Conservation (phyloP, 164 flowering plant species). For the Magnolia sinica region DNA sequence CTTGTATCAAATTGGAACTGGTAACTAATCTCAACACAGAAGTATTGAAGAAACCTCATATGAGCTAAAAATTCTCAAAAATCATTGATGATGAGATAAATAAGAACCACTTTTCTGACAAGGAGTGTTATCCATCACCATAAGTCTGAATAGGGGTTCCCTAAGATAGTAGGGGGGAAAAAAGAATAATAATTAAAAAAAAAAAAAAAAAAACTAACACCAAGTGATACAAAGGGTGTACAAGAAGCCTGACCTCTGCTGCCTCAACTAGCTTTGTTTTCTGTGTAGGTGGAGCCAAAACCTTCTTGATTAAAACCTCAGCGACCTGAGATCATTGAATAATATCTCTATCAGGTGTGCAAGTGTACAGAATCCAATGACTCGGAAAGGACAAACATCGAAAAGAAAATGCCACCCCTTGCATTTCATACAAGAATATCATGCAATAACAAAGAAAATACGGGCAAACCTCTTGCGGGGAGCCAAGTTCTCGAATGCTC, state of each 20-base stretch:
- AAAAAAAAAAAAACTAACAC: background rate
- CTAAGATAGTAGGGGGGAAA: too few relatives aligned
- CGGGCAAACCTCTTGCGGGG: constrained; percentile 70
- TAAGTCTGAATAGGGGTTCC: too few relatives aligned
- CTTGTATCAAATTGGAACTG: too few relatives aligned
- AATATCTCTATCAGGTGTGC: background rate
- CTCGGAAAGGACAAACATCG: background rate
- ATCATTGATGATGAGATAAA: too few relatives aligned
- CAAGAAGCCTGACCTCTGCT: constrained; percentile 49
- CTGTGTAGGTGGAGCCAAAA: constrained; percentile 78
- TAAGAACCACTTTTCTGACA: too few relatives aligned
- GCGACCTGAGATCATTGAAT: constrained; percentile 57
- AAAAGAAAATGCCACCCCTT: background rate
- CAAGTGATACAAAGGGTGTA: background rate
- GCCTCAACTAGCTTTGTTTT: constrained; percentile 81
- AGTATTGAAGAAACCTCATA: too few relatives aligned
- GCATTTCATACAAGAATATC: background rate
- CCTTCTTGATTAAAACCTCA: constrained; percentile 68
- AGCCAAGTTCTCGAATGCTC: constrained; percentile 74
- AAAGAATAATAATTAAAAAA: too few relatives aligned
- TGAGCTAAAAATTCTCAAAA: too few relatives aligned
- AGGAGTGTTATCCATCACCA: too few relatives aligned
- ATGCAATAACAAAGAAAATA: background rate
- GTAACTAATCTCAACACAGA: too few relatives aligned
- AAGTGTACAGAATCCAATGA: background rate